Evolutionary conservation across 495 filamentous ascomycete species (phyloP), one percentile per base, ranked within the genome.

Genomic region (Annulohypoxylon moriforme): DNA sequence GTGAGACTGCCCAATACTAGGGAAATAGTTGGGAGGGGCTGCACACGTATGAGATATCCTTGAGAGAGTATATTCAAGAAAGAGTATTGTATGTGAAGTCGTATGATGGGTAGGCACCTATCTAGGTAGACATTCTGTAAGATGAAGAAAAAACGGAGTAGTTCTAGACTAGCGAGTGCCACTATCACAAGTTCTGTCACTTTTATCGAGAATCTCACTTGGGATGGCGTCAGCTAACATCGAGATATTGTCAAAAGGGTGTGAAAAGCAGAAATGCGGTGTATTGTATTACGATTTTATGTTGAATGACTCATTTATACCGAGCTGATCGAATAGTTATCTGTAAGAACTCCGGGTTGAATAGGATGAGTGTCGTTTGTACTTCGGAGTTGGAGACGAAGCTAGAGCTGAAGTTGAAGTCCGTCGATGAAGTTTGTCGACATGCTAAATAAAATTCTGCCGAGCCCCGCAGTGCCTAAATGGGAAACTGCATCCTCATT

Each of bases 141-240:
- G 44, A 60, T 7, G n/a, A 16, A 46, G 18, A 18, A n/a, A 47
- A 60, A 46, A 33, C 8, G 24, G 24, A 50, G 2, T n/a, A 16
- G 16, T 13, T 52, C 46, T 4, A 42, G 1, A 13, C 11, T 50
- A 22, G 25, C 14, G 56, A 4, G 36, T 20, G 29, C 22, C 56
- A 29, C 14, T 16, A 18, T 53, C 20, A 53, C 14, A 40, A 25
- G 34, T 44, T 24, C 36, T 42, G n/a, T 18, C 36, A 42, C 56
- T 44, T 53, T 33, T 33, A 47, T 27, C 18, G 3, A 38, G 9
- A 42, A 31, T 64, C 31, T 55, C 25, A 49, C 20, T 44, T 5
- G 18, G 50, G 47, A 55, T 68, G 65, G 65, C 58, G 65, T 68
- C 65, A 68, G 65, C 65, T 20, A 61, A 20, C 10, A 13, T 22